A percentile compares a stretch with the other conserved stretches of the same genome.
These are phyloP conservation scores for Drechslerella coelobrocha DNA, from an alignment of 2,329 filamentous ascomycete species.

Conservation along the genomic window DNA sequence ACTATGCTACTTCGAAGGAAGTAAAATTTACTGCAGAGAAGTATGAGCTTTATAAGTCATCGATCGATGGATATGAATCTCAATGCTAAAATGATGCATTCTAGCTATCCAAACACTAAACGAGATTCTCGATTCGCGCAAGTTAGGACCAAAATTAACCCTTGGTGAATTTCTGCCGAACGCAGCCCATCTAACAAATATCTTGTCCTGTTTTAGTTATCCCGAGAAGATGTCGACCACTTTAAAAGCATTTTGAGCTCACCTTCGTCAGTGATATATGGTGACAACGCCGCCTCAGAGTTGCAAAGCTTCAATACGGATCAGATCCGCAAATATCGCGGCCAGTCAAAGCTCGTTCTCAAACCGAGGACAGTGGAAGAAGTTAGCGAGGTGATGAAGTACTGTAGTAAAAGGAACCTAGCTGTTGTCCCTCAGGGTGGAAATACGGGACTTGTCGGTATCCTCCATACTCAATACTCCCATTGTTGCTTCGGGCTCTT, in stretches of 20 bases:
- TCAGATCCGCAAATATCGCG: constrained; percentile 99
- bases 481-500: not conserved
- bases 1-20: constrained; percentile 46
- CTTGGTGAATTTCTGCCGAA: not conserved
- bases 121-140: constrained; percentile 76
- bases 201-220: constrained; percentile 63
- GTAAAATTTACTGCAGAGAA: constrained; percentile 83
- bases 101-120: constrained; percentile 77
- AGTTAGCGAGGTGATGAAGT: constrained; percentile 86
- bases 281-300: constrained; percentile 70
- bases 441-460: constrained; percentile 90
- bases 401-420: constrained; percentile 91
- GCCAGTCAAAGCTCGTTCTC: constrained; percentile 83
- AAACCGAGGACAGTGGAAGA: constrained; percentile 85
- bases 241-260: constrained; percentile 83
- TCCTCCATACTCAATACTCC: not conserved
- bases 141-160: constrained; percentile 40
- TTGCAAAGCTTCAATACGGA: constrained; percentile 90
- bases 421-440: constrained; percentile 97
- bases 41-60: constrained; percentile 57
- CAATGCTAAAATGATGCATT: constrained; percentile 1
- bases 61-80: not conserved
- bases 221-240: constrained; percentile 77
- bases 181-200: constrained; percentile 12
- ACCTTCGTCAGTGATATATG: constrained; percentile 82